Conservation (phyloP, 2,329 filamentous ascomycete genomes). For the Endothia cerciana region DNA sequence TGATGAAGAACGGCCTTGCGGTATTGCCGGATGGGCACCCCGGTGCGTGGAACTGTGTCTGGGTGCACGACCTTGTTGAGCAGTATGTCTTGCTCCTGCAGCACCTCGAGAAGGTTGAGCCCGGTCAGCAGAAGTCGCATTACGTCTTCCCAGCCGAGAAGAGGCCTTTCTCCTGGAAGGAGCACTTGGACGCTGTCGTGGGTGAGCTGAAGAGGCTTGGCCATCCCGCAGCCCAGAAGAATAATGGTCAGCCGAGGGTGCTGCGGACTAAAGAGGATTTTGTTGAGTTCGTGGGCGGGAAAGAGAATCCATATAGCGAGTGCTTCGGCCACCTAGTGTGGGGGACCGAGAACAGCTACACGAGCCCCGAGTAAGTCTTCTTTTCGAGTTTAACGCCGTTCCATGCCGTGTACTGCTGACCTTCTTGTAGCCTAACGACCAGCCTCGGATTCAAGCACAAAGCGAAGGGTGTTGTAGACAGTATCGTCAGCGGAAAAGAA, state of each 20-base stretch:
- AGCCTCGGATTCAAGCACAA: conserved; percentile 29
- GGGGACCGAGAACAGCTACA: conserved; percentile 28
- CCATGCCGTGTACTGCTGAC: background rate
- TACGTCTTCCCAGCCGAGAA: conserved; percentile 29
- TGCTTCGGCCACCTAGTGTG: conserved; percentile 26
- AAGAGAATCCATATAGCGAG: conserved; percentile 25
- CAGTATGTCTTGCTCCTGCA: conserved; percentile 21
- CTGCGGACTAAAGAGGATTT: conserved; percentile 25
- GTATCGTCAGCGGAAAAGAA: conserved; percentile 27
- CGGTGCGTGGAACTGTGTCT: conserved; percentile 27
- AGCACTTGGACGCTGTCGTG: conserved; percentile 28
- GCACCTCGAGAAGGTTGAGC: conserved; percentile 26
- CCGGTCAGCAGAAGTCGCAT: conserved; percentile 27
- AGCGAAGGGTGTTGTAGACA: conserved; percentile 28
- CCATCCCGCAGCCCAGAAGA: conserved; percentile 19
- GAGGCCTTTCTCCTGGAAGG: conserved; percentile 24
- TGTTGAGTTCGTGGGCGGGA: conserved; percentile 25
- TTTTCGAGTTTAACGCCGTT: no score
- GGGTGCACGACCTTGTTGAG: conserved; percentile 29
- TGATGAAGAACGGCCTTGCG: conserved; percentile 27
- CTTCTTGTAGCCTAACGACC: conserved; percentile 1
- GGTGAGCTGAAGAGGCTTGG: conserved; percentile 25
- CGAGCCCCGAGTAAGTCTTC: conserved; percentile 27
- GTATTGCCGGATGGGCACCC: conserved; percentile 19
- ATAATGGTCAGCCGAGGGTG: conserved; percentile 20